phyloP scores from a whole-genome alignment of 164 flowering plant species.

The Tinospora cordifolia region DNA sequence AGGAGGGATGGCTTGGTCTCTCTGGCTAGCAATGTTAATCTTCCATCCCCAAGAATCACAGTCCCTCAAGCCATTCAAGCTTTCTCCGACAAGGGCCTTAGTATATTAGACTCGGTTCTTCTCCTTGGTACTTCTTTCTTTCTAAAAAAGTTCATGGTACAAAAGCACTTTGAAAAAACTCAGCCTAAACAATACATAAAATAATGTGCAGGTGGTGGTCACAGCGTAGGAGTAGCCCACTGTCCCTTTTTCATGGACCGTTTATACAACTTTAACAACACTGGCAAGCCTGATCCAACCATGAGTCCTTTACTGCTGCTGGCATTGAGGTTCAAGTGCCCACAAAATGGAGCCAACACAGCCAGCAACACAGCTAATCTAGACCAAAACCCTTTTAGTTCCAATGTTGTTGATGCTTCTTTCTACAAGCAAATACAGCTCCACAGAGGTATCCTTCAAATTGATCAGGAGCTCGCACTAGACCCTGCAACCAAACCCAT shows the following conservation, averaged over 20 bases:
- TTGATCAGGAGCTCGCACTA: conserved; percentile 37
- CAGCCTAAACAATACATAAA: too few species aligned
- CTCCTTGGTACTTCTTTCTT: conserved; percentile 35
- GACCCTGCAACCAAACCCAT: conserved; percentile 18
- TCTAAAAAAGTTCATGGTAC: too few species aligned
- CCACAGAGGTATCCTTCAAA: conserved; percentile 32
- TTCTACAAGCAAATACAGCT: conserved; percentile 24
- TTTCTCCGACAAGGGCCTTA: conserved; percentile 29
- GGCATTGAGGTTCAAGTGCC: conserved; percentile 19
- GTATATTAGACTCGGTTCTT: conserved; percentile 27
- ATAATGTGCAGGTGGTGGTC: conserved; percentile 29
- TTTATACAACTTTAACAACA: conserved; percentile 38
- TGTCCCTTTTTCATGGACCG: conserved; percentile 35
- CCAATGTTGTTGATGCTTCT: conserved; percentile 22
- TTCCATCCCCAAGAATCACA: conserved; percentile 27
- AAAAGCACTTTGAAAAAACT: too few species aligned
- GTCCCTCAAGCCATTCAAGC: conserved; percentile 22
- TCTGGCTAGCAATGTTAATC: conserved; percentile 24
- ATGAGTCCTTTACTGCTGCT: conserved; percentile 29
- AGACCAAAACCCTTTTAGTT: conserved; percentile 26
- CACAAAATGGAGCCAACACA: conserved; percentile 7
- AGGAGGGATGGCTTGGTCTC: conserved; percentile 37
- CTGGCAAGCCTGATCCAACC: conserved; percentile 36
- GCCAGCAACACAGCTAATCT: conserved; percentile 16
- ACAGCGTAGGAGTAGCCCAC: conserved; percentile 48